phyloP scores from a whole-genome alignment of 192 early-diverging fungal genomes.

The Rhizophagus sp. region DNA sequence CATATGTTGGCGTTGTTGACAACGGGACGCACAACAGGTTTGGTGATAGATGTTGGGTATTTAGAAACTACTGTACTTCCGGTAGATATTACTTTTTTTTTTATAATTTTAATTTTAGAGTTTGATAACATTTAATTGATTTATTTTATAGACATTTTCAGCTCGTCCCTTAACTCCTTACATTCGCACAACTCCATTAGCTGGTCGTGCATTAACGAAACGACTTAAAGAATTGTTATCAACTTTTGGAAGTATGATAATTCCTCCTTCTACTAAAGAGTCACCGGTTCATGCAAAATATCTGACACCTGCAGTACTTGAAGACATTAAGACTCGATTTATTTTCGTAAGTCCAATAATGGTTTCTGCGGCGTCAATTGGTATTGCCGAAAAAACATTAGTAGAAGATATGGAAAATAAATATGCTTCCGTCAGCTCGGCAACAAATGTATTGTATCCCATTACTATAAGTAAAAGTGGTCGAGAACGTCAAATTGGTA shows the following conservation, averaged over 20 bases:
- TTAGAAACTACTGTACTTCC: slow-evolving; percentile 75
- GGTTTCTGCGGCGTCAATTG: slow-evolving; percentile 39
- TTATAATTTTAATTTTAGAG: background rate
- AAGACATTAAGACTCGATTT: slow-evolving; percentile 68
- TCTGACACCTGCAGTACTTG: slow-evolving; percentile 56
- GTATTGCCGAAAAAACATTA: slow-evolving; percentile 31
- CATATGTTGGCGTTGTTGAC: slow-evolving; percentile 75
- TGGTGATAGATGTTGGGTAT: slow-evolving; percentile 88
- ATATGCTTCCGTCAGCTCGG: slow-evolving; percentile 41
- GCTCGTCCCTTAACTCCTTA: slow-evolving; percentile 67
- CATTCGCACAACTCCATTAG: slow-evolving; percentile 63
- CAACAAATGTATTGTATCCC: slow-evolving; percentile 52
- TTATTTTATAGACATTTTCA: slow-evolving; percentile 59
- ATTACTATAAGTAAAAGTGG: slow-evolving; percentile 39
- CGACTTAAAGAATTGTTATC: slow-evolving; percentile 59
- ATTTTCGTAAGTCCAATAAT: slow-evolving; percentile 60
- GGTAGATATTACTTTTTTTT: slow-evolving; percentile 48
- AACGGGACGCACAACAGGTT: slow-evolving; percentile 71
- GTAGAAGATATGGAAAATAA: slow-evolving; percentile 51
- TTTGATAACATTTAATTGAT: background rate
- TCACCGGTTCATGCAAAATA: slow-evolving; percentile 45
- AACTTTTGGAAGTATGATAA: slow-evolving; percentile 39
- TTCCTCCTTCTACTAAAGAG: slow-evolving; percentile 47
- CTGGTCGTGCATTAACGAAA: slow-evolving; percentile 60
- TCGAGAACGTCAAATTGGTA: slow-evolving; percentile 44